These are phyloP conservation scores for Suhomyces vadensis DNA, from an alignment of 805 yeast species.

Conservation along the genomic window DNA sequence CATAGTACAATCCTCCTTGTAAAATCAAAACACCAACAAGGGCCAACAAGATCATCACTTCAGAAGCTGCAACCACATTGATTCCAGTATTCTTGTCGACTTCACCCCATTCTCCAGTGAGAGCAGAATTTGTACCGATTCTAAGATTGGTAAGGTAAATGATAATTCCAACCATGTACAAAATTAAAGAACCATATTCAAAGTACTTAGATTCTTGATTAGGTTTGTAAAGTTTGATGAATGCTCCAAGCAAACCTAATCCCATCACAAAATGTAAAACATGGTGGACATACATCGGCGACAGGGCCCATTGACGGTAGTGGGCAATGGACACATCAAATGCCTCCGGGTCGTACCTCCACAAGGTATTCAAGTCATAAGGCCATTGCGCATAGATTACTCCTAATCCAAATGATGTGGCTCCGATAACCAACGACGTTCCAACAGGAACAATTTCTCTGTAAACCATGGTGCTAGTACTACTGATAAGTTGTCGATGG, in stretches of 20 bases:
- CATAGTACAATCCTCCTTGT: constrained; percentile 89
- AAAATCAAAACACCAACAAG: constrained; percentile 78
- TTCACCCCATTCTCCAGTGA: constrained; percentile 88
- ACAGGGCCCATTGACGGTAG: constrained; percentile 69
- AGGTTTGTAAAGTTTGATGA: constrained; percentile 85
- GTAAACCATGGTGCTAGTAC: constrained; percentile 29
- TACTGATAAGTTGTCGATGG: neutral
- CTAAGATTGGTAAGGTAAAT: constrained; percentile 85
- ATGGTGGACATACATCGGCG: constrained; percentile 60
- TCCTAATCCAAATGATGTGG: constrained; percentile 81
- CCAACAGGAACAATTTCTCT: constrained; percentile 50
- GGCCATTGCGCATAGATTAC: constrained; percentile 75
- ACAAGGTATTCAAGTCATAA: constrained; percentile 75
- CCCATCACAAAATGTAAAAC: constrained; percentile 60
- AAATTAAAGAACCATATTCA: constrained; percentile 84
- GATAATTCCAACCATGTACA: constrained; percentile 69
- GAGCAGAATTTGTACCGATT: constrained; percentile 71
- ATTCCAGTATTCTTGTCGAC: constrained; percentile 83
- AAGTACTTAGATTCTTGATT: constrained; percentile 78
- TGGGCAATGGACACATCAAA: constrained; percentile 67
- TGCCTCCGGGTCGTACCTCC: constrained; percentile 52
- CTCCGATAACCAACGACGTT: constrained; percentile 41
- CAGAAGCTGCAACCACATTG: constrained; percentile 89
- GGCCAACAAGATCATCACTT: constrained; percentile 69
- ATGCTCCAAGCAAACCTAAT: constrained; percentile 70